Evolutionary conservation across 805 yeast species (phyloP), one percentile per base, ranked within the genome.

Genomic region (Myxozyma neotropica): DNA sequence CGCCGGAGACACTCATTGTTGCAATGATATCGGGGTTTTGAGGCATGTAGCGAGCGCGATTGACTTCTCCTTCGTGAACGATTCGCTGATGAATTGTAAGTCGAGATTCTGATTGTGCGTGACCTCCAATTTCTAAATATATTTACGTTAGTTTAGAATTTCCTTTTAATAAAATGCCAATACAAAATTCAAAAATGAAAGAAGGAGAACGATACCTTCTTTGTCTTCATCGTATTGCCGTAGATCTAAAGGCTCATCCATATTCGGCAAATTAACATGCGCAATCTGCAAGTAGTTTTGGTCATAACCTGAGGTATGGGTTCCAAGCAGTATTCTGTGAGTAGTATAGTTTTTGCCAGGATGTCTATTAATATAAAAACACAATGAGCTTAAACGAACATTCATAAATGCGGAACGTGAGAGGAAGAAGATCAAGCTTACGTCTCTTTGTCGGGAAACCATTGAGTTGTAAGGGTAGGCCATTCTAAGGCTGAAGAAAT

Each of bases 1-100:
- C 69, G 8, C 80, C 78, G 23, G 68, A 61, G 5, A 63, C 80
- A 60, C 84, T 81, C 67, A 83, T 80, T 2, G 87, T 78, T 12
- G 88, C 84, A 19, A 84, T 74, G 12, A 78, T 71, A 10, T 75
- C 74, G 5, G 80, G 73, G 52, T 73, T 76, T 49, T 72, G 72
- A 0, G 84, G 83, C 57, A 85, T 81, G 56, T 81, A 76, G 57
- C 83, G 80, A 4, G 86, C 80, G 62, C 80, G 79, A 71, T 87
- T 86, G 52, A 87, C 84, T 67, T 86, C 91, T 5, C 86, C 85
- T 17, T 83, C 81, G 65, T 85, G 90, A 49, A 75, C 74, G 84
- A 89, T 85, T 57, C 77, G 74, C 56, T 79, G 76, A 24, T 74
- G 64, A 12, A 80, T 70, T 40, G 74, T 72, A 66, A 84, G 80